phyloP scores from a whole-genome alignment of 1,284 basidiomycete species.

The Trichosporon inkin region DNA sequence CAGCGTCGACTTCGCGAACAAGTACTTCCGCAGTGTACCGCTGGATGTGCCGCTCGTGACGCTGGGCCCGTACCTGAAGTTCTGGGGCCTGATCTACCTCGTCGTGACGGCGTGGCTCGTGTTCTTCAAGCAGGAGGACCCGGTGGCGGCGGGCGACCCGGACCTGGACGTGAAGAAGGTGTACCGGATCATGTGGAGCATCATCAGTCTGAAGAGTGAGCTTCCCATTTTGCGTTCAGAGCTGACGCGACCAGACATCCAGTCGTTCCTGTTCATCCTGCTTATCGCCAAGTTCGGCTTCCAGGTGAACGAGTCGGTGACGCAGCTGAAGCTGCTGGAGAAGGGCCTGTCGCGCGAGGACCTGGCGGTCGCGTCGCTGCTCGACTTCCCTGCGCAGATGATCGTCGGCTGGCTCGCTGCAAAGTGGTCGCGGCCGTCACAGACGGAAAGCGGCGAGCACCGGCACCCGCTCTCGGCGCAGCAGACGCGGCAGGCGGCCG shows the following conservation, averaged over 20 bases:
- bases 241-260: slow-evolving; percentile 65
- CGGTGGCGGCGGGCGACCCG: slow-evolving; percentile 64
- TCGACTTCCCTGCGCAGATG: slow-evolving; percentile 98
- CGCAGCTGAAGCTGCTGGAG: slow-evolving; percentile 90
- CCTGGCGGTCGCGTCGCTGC: slow-evolving; percentile 85
- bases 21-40: slow-evolving; percentile 61
- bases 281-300: slow-evolving; percentile 93
- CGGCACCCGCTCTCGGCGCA: slow-evolving; percentile 33
- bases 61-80: slow-evolving; percentile 75
- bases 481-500: slow-evolving; percentile 37
- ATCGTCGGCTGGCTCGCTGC: slow-evolving; percentile 94
- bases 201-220: slow-evolving; percentile 84
- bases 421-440: slow-evolving; percentile 65
- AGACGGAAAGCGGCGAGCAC: slow-evolving; percentile 9
- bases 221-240: slow-evolving; percentile 8
- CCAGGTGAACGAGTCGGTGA: slow-evolving; percentile 89
- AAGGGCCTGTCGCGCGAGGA: slow-evolving; percentile 95
- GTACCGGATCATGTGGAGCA: slow-evolving; percentile 91
- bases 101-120: slow-evolving; percentile 80
- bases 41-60: slow-evolving; percentile 75
- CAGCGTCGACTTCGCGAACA: slow-evolving; percentile 80
- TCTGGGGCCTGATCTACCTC: slow-evolving; percentile 79
- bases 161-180: slow-evolving; percentile 89
- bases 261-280: slow-evolving; percentile 80
- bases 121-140: slow-evolving; percentile 86